Evolutionary conservation across 768 basidiomycete species (phyloP).

Genomic region (Podaxis sp.): DNA sequence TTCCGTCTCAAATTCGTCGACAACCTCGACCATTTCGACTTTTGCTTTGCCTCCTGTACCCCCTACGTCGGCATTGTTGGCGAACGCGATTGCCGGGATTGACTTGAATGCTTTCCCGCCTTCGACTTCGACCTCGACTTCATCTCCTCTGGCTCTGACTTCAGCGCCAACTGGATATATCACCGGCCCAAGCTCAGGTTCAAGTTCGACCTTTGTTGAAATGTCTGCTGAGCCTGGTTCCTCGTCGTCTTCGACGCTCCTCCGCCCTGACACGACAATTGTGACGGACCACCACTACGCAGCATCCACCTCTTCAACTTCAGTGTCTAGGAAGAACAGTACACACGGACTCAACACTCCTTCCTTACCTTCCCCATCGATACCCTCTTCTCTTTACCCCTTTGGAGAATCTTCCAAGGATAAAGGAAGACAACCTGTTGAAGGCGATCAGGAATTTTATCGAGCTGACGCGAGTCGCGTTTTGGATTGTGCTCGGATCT

Average conservation of each 20-base stretch:
- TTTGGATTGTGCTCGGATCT: slow-evolving; percentile 68
- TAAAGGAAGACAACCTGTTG: slow-evolving; percentile 20
- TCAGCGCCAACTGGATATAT: background rate
- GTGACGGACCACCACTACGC: slow-evolving; percentile 5
- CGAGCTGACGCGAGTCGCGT: slow-evolving; percentile 46
- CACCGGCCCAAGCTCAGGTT: background rate
- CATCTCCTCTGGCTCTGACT: slow-evolving; percentile 16
- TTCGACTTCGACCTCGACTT: slow-evolving; percentile 12
- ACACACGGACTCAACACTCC: slow-evolving; percentile 15
- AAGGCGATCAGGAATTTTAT: slow-evolving; percentile 15
- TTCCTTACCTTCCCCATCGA: slow-evolving; percentile 3
- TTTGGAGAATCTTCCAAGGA: slow-evolving; percentile 7
- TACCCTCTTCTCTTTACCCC: background rate
- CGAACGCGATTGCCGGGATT: slow-evolving; percentile 9
- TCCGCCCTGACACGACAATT: slow-evolving; percentile 10
- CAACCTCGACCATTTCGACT: background rate
- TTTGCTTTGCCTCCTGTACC: background rate
- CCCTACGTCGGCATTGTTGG: slow-evolving; percentile 13
- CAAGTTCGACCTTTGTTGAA: background rate
- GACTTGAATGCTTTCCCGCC: slow-evolving; percentile 3
- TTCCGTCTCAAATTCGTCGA: slow-evolving; percentile 17
- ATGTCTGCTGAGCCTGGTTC: slow-evolving; percentile 3
- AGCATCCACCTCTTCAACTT: background rate
- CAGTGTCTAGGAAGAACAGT: slow-evolving; percentile 22
- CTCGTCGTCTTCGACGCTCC: slow-evolving; percentile 15